Evolutionary conservation across 2,329 filamentous ascomycete species (phyloP), one percentile per base, ranked within the genome.

Genomic region (Hirsutella rhossiliensis): DNA sequence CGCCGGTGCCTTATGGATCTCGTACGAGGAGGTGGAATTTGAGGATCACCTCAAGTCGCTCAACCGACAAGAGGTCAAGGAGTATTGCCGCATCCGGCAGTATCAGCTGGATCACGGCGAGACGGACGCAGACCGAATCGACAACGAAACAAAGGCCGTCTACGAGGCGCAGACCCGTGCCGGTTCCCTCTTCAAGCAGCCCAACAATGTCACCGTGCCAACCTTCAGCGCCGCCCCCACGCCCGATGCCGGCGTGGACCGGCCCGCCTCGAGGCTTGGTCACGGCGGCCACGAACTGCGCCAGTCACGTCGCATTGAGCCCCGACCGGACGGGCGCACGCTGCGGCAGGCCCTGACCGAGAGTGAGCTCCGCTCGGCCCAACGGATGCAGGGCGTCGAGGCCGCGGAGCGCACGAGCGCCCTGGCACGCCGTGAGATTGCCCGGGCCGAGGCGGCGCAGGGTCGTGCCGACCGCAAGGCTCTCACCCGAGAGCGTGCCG

Each of bases 21-120:
- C 70, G 6, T 80, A 77, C 48, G 76, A 82, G 13, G 76, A 82
- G 41, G 73, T 80, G 11, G 68, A 71, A 30, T 73, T 80, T 20
- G 70, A 81, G 20, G 63, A 67, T 2, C 76, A 80, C 41, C 62
- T 82, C 0, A 57, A 63, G n/a, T 51, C 60, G 1, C 59, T 81
- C 1, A 68, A 59, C 4, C 62, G 77, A 11, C 63, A 67, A 2
- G 76, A 82, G 49, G 65, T 82, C 41, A 81, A 81, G 56, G 77
- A 82, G 52, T 82, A 80, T 49, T 75, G 73, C 42, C 75, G 77
- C 17, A 68, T 82, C 34, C 73, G 78, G 4, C 76, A 80, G 53
- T 67, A 62, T 39, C 76, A 81, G 50, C 59, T 79, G 1, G 75
- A 80, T 40, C 60, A 62, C 5, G 72, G 69, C 20, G 78, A 81